Evolutionary conservation across 1,284 basidiomycete genomes (phyloP).

Genomic region (Ustilago cynodontis): DNA sequence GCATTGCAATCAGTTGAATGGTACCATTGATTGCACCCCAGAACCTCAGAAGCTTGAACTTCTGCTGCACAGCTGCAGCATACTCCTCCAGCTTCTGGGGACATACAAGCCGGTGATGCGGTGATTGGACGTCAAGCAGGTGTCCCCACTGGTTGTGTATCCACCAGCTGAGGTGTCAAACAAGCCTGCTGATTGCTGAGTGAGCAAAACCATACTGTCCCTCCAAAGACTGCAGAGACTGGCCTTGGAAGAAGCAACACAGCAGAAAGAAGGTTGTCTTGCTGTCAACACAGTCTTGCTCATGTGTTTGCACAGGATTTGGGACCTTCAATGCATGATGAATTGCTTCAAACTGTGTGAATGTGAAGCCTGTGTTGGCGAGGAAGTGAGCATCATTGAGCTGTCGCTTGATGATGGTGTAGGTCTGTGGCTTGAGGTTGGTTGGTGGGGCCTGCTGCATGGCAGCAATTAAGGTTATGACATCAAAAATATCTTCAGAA

Average conservation of each 20-base stretch:
- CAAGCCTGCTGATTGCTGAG: not conserved
- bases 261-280: slow-evolving; percentile 10
- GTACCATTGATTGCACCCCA: slow-evolving; percentile 19
- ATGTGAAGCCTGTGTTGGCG: not conserved
- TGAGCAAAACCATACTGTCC: not conserved
- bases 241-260: slow-evolving; percentile 1
- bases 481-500: not conserved
- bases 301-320: not conserved
- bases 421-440: not conserved
- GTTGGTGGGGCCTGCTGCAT: not conserved
- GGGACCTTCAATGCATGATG: slow-evolving; percentile 7
- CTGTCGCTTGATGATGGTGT: not conserved
- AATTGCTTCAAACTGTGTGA: slow-evolving; percentile 2
- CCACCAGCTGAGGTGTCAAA: not conserved
- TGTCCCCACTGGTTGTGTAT: slow-evolving; percentile 5
- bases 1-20: slow-evolving; percentile 10
- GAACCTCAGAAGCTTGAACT: slow-evolving; percentile 1
- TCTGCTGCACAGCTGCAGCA: slow-evolving; percentile 9
- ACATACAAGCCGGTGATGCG: not conserved
- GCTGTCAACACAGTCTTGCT: slow-evolving; percentile 13
- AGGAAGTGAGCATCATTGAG: not conserved
- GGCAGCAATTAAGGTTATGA: not conserved
- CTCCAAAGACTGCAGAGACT: not conserved
- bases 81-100: slow-evolving; percentile 7
- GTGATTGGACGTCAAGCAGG: not conserved